Base-by-base conservation (phyloP, 2,329 filamentous ascomycete species). In the Pseudofabraea citricarpa region DNA sequence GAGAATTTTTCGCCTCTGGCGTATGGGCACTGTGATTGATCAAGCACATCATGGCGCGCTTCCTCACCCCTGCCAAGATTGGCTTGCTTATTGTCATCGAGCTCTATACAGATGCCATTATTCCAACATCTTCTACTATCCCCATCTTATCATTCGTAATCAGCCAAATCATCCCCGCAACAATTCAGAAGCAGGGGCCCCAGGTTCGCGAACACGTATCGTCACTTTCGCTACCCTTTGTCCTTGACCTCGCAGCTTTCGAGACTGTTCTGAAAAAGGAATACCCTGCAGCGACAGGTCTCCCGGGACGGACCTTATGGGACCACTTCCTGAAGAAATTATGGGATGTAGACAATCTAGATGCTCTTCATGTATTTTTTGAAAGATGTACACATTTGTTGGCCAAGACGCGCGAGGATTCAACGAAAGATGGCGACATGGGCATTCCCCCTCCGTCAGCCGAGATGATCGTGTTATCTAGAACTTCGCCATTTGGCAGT, bases 61-160 rank as follows among this genome's bases (percentile, higher is more conserved):
- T 85, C 64, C 75, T 97, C 36, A 95, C 87, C n/a, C 87, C 91
- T 10, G 83, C 88, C 54, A 95, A 93, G 62, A 78, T 97, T 53
- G 84, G 85, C 58, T 74, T 96, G 19, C 75, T 97, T 43, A 79
- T 81, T 43, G 77, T 98, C 41, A 77, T 93, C 41, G 80, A 89
- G 56, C 74, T 96, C 42, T 97, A 98, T 65, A 79, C 80, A 27
- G 81, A 86, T 51, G 81, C 81, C 18, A 70, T 74, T 2, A 75
- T 90, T 13, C 83, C 85, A 2, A 81, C 77, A 47, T 73, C 77
- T 39, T 81, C 85, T n/a, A 81, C 83, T 19, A 76, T 91, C 33
- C 76, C 85, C 12, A 73, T 95, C 23, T 74, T 95, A 16, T 86
- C 85, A 32, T 93, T 94, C 67, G 73, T 95, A 49, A 76, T 88